Percentiles rank a stretch among this genome's conserved stretches.
Evolutionary conservation across 257 asterid genomes (phyloP).

Genomic region (Scutellaria baicalensis): DNA sequence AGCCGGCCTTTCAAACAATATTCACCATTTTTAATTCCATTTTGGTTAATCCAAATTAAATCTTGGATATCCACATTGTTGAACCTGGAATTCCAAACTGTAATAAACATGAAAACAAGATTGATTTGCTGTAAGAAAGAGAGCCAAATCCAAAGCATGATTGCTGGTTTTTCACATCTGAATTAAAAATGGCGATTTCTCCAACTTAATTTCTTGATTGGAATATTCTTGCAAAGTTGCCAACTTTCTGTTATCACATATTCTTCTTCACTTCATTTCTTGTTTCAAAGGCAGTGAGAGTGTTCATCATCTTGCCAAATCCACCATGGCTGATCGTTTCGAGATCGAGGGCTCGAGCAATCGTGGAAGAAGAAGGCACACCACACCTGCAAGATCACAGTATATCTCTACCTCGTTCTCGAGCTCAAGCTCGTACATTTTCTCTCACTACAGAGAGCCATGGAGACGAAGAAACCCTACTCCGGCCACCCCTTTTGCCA

Average conservation of each 20-base stretch:
- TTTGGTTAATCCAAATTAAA: no score
- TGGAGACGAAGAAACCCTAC: slow-evolving; percentile 23
- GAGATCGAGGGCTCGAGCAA: slow-evolving; percentile 21
- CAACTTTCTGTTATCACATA: neutral
- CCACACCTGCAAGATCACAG: slow-evolving; percentile 38
- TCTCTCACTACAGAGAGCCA: slow-evolving; percentile 15
- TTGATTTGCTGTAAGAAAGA: neutral
- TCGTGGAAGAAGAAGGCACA: slow-evolving; percentile 27
- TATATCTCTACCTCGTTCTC: slow-evolving; percentile 39
- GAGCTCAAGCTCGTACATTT: slow-evolving; percentile 26
- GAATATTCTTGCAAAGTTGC: neutral
- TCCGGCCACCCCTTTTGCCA: slow-evolving; percentile 57
- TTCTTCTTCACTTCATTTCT: neutral
- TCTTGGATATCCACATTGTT: no score
- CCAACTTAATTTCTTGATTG: slow-evolving; percentile 11
- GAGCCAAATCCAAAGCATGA: slow-evolving; percentile 8
- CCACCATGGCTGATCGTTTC: slow-evolving; percentile 32
- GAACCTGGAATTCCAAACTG: no score
- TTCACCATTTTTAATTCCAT: neutral
- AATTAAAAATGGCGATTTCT: slow-evolving; percentile 11
- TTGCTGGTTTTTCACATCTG: slow-evolving; percentile 3
- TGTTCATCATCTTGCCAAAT: neutral
- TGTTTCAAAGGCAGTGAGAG: neutral
- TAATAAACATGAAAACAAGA: neutral
- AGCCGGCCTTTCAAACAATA: slow-evolving; percentile 18